A percentile compares a stretch with the other conserved stretches of the same genome.
These are phyloP conservation scores for Aspergillus pseudonomiae DNA, from an alignment of 2,329 filamentous ascomycete genomes.

Conservation along the genomic window DNA sequence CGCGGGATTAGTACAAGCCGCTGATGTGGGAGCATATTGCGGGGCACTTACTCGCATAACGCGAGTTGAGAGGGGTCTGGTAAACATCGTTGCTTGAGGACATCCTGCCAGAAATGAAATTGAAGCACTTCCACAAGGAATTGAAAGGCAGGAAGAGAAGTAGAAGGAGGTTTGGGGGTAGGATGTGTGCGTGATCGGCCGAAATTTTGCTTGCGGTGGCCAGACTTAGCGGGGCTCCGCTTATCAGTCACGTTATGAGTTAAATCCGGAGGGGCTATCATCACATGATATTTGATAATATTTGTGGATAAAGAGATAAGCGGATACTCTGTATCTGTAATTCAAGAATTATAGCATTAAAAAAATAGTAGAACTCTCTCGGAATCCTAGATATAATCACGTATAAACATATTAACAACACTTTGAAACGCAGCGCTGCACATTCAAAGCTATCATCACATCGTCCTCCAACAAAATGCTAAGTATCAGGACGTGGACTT, in stretches of 20 bases:
- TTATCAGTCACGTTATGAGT: slow-evolving; percentile 43
- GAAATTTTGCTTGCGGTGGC: slow-evolving; percentile 35
- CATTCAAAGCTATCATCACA: neutral
- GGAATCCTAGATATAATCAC: neutral
- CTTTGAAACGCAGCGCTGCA: neutral
- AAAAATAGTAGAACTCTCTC: neutral
- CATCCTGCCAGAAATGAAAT: slow-evolving; percentile 34
- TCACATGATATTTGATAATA: slow-evolving; percentile 23
- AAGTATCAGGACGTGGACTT: neutral
- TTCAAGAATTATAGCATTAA: slow-evolving; percentile 8
- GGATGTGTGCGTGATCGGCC: slow-evolving; percentile 25
- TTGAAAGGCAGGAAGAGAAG: slow-evolving; percentile 23
- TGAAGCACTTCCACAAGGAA: slow-evolving; percentile 23
- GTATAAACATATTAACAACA: neutral
- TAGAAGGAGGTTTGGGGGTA: slow-evolving; percentile 15
- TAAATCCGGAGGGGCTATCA: slow-evolving; percentile 24
- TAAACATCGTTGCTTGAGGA: slow-evolving; percentile 56
- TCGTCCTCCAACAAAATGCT: neutral
- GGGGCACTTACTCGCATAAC: slow-evolving; percentile 66
- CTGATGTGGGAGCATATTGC: slow-evolving; percentile 10
- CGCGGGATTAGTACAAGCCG: neutral
- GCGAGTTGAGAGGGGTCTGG: slow-evolving; percentile 69
- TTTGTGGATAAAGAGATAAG: neutral
- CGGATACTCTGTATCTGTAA: neutral
- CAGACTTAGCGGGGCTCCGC: slow-evolving; percentile 33